Evolutionary conservation across 169 alveolate genomes (phyloP), one percentile per base, ranked within the genome.

Genomic region (Theileria equi): DNA sequence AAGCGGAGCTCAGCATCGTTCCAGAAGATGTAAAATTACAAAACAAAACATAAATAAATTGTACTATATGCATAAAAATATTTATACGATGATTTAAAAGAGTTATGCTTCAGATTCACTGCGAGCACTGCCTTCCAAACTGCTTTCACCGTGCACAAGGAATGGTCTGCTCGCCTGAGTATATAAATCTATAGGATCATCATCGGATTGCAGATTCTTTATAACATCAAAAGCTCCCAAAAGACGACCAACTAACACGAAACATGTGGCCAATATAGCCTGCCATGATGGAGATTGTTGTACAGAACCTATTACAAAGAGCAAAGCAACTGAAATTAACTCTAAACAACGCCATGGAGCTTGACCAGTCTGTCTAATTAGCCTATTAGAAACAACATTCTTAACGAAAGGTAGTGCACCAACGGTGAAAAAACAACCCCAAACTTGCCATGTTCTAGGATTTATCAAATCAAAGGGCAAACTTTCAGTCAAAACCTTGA

Each of bases 341-440:
- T 93, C 97, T 23, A 93, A 89, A 66, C 87, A 85, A 43, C 97
- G 84, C 97, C 97, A 93, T 52, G 97, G 97, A 41, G 94, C 97
- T 64, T 93, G 97, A n/a, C 96, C 96, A 10, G 96, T 92, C 50
- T 91, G 84, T 54, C 96, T 86, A 74, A 93, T 93, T 5, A 93
- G 82, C 28, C 96, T 86, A 70, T 93, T 93, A 31, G 97, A 90
- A 25, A 93, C 92, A 17, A 92, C 93, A 84, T 93, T 93, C 82
- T 93, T 93, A 50, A 92, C 67, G 72, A 93, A 92, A 2, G 97
- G 97, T 21, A 93, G 81, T 11, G 97, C 89, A 16, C 97, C 97
- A 35, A 90, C 96, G 10, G 97, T 88, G 50, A 92, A 81, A 60
- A 93, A 74, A 67, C 97, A 93, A 2, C 97, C 97, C 93, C 95